A percentile compares a stretch with the other conserved stretches of the same genome.
phyloP scores from a whole-genome alignment of 164 flowering plant genomes.

The Stephania japonica region DNA sequence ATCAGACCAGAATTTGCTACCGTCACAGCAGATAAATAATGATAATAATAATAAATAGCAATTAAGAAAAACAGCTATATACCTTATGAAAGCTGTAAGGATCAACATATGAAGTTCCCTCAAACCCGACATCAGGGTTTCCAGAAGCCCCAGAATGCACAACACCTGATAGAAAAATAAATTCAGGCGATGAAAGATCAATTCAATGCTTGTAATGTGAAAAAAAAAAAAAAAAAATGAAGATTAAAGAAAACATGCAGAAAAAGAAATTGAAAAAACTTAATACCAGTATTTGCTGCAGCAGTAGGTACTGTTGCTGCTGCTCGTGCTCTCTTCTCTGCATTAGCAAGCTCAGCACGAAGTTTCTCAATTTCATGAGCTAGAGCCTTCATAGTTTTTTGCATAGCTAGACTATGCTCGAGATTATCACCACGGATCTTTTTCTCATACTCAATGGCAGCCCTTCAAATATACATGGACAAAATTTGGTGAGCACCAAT shows the following conservation, averaged over 20 bases:
- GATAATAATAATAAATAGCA: too few relatives aligned
- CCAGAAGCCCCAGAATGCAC: constrained; percentile 38
- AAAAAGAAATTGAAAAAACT: neutral
- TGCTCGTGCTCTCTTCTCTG: constrained; percentile 60
- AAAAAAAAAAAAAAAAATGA: neutral
- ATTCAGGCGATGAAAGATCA: neutral
- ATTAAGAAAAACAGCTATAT: neutral
- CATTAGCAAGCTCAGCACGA: constrained; percentile 53
- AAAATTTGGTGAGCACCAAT: neutral
- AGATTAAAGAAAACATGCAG: neutral
- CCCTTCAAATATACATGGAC: constrained; percentile 23
- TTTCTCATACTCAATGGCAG: constrained; percentile 71
- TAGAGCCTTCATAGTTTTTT: constrained; percentile 43
- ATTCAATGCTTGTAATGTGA: neutral
- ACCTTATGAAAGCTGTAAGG: constrained; percentile 49
- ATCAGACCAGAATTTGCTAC: neutral
- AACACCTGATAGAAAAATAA: constrained; percentile 25
- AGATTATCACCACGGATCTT: constrained; percentile 46
- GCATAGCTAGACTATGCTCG: constrained; percentile 50
- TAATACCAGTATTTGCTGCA: constrained; percentile 46
- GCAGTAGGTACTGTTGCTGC: constrained; percentile 43
- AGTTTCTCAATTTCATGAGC: constrained; percentile 51
- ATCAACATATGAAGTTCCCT: constrained; percentile 29
- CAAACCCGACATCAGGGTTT: constrained; percentile 35
- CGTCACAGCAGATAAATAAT: neutral